Conservation (phyloP, 2,329 filamentous ascomycete species). For the Exophiala lecanii-corni region DNA sequence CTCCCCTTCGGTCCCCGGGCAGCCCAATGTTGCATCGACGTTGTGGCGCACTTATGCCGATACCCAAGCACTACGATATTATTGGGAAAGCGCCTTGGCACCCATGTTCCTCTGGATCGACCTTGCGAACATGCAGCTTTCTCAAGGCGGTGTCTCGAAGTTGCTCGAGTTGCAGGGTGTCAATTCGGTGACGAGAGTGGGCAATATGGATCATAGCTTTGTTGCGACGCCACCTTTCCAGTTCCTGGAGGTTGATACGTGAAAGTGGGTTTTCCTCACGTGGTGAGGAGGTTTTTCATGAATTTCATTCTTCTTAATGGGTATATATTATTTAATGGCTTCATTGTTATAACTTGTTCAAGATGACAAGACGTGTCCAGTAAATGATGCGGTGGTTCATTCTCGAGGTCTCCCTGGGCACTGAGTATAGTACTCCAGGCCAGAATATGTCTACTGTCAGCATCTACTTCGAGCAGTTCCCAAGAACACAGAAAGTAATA, state of each 20-base stretch:
- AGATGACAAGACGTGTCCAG: no score
- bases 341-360: no score
- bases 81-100: background rate
- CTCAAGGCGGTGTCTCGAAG: background rate
- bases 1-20: background rate
- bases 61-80: slow-evolving; percentile 2
- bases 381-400: no score
- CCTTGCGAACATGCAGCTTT: background rate
- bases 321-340: no score
- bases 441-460: no score
- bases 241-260: background rate
- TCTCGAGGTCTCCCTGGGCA: no score
- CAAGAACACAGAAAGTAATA: no score
- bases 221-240: background rate
- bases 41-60: slow-evolving; percentile 6
- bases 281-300: background rate
- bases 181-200: background rate
- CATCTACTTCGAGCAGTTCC: no score
- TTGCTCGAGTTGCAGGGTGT: slow-evolving; percentile 1
- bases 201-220: slow-evolving; percentile 3
- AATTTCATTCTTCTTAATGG: no score
- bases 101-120: slow-evolving; percentile 7
- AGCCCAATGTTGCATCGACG: slow-evolving; percentile 2
- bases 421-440: no score
- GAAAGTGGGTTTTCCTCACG: background rate